phyloP scores from a whole-genome alignment of 129 eudicot genomes.

The Centella asiatica region DNA sequence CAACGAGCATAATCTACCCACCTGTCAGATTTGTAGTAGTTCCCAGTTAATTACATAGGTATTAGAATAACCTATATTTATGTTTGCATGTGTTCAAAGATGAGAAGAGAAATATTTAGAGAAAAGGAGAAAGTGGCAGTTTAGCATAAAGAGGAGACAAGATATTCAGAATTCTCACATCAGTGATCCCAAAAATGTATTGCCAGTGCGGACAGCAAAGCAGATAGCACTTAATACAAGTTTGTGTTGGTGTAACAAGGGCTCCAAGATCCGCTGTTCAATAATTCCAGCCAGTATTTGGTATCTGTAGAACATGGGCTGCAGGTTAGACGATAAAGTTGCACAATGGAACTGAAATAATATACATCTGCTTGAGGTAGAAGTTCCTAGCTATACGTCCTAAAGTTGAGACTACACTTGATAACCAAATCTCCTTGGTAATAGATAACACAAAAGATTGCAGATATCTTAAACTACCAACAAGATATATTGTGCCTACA shows the following conservation, averaged over 20 bases:
- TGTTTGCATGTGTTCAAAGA: background rate
- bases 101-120: too few species aligned
- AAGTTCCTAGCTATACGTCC: too few species aligned
- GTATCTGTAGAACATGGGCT: slow-evolving; percentile 43
- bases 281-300: slow-evolving; percentile 82
- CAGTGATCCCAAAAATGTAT: slow-evolving; percentile 85
- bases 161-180: slow-evolving; percentile 35
- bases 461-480: too few species aligned
- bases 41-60: background rate
- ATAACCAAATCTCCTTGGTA: too few species aligned
- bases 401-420: too few species aligned
- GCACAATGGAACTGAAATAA: too few species aligned
- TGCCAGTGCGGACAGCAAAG: slow-evolving; percentile 91
- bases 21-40: slow-evolving; percentile 24
- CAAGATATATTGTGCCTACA: too few species aligned
- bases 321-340: too few species aligned
- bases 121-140: background rate
- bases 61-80: background rate
- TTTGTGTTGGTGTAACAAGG: slow-evolving; percentile 56
- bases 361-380: too few species aligned
- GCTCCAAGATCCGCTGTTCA: slow-evolving; percentile 76
- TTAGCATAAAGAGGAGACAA: background rate
- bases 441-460: too few species aligned
- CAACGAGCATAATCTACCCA: slow-evolving; percentile 98
- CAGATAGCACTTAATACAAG: slow-evolving; percentile 64